These are phyloP conservation scores for Dioscorea cayenensis DNA, from an alignment of 116 monocot species.

Conservation along the genomic window DNA sequence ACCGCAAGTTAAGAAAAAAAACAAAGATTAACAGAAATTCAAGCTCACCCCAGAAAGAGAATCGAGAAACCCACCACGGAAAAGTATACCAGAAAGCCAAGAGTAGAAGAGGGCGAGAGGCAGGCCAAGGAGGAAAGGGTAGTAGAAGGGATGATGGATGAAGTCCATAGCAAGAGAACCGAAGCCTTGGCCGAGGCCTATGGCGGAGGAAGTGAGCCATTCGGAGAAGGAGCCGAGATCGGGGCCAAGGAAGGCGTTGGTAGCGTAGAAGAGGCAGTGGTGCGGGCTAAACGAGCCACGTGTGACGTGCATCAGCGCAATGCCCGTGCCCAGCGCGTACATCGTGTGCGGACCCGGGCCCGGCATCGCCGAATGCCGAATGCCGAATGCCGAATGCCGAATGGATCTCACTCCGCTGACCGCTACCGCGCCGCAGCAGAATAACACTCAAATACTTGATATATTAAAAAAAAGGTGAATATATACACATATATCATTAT, in stretches of 20 bases:
- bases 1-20: not conserved
- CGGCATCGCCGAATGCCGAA: conserved; percentile 39
- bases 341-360: conserved; percentile 82
- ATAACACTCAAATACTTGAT: too few relatives aligned
- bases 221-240: conserved; percentile 82
- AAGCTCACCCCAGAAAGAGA: conserved; percentile 45
- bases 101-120: conserved; percentile 60
- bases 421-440: too few relatives aligned
- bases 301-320: conserved; percentile 46
- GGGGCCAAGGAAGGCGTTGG: conserved; percentile 84
- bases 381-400: not conserved
- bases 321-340: conserved; percentile 59
- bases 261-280: conserved; percentile 75
- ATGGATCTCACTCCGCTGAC: too few relatives aligned
- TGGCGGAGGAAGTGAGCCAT: conserved; percentile 43
- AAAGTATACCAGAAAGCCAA: conserved; percentile 47
- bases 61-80: conserved; percentile 42
- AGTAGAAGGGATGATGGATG: conserved; percentile 76
- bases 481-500: too few relatives aligned
- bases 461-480: too few relatives aligned
- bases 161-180: conserved; percentile 48
- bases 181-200: conserved; percentile 16
- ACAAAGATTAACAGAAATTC: not conserved
- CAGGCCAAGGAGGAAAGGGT: conserved; percentile 60
- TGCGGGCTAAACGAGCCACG: conserved; percentile 62